These are phyloP conservation scores for Colletotrichum echinochloae DNA, from an alignment of 2,329 filamentous ascomycete species.

Conservation along the genomic window DNA sequence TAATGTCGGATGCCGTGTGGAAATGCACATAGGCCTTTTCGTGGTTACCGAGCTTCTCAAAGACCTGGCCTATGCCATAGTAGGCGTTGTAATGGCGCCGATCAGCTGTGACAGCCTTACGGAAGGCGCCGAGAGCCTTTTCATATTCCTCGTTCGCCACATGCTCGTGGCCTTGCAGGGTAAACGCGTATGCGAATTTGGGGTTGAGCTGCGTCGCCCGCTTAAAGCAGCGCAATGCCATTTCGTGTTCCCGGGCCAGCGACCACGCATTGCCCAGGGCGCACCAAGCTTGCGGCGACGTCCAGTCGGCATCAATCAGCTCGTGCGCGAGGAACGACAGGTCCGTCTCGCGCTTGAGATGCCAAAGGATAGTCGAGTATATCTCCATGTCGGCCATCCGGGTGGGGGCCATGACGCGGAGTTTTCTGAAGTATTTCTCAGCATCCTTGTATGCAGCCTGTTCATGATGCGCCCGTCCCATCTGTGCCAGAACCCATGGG, in stretches of 20 bases:
- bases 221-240: slow-evolving; percentile 94
- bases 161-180: slow-evolving; percentile 94
- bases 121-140: slow-evolving; percentile 89
- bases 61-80: slow-evolving; percentile 87
- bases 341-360: slow-evolving; percentile 91
- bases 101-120: slow-evolving; percentile 87
- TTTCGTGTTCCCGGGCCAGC: slow-evolving; percentile 90
- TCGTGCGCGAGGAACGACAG: slow-evolving; percentile 93
- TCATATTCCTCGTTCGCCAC: slow-evolving; percentile 97
- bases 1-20: slow-evolving; percentile 86
- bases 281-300: slow-evolving; percentile 96
- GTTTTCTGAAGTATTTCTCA: slow-evolving; percentile 84
- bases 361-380: slow-evolving; percentile 99
- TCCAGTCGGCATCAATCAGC: slow-evolving; percentile 85
- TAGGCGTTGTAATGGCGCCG: slow-evolving; percentile 97
- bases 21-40: slow-evolving; percentile 94
- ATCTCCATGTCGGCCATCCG: slow-evolving; percentile 96
- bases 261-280: slow-evolving; percentile 96
- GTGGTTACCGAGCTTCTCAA: slow-evolving; percentile 90
- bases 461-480: slow-evolving; percentile 93
- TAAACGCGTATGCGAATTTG: slow-evolving; percentile 94
- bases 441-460: slow-evolving; percentile 87
- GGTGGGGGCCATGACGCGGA: slow-evolving; percentile 84
- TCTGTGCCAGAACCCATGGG: slow-evolving; percentile 91
- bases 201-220: slow-evolving; percentile 91